Percentiles rank a stretch among this genome's conserved stretches.
phyloP scores from a whole-genome alignment of 2,329 filamentous ascomycete genomes.

The Arachnopeziza araneosa region DNA sequence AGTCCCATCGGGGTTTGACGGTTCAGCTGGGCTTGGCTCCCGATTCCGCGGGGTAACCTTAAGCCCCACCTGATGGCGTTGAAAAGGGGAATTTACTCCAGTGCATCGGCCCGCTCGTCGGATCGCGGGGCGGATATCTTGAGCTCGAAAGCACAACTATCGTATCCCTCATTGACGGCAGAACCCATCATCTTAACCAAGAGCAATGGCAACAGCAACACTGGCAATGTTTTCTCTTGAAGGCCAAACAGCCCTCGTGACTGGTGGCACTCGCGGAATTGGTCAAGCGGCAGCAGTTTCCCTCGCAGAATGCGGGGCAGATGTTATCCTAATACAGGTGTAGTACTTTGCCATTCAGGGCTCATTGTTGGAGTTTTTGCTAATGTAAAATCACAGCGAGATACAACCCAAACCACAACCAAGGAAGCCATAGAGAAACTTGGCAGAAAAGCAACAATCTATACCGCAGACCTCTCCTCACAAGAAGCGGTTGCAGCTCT shows the following conservation, averaged over 20 bases:
- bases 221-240: constrained; percentile 30
- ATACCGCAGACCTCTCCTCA: constrained; percentile 63
- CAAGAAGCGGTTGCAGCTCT: constrained; percentile 55
- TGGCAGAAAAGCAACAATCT: constrained; percentile 61
- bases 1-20: neutral
- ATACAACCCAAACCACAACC: constrained; percentile 38
- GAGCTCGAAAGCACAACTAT: neutral
- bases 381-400: constrained; percentile 19
- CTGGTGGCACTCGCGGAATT: constrained; percentile 35
- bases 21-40: neutral
- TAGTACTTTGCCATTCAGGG: constrained; percentile 1
- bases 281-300: constrained; percentile 34
- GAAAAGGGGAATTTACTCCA: neutral
- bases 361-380: neutral
- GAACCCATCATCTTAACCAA: neutral
- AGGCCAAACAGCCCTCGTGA: constrained; percentile 34
- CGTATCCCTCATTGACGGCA: neutral
- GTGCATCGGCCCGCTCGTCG: neutral
- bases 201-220: constrained; percentile 1
- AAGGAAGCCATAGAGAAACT: constrained; percentile 57
- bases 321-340: constrained; percentile 37
- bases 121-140: neutral
- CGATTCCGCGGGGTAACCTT: neutral
- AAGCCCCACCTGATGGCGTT: neutral
- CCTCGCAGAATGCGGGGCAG: constrained; percentile 35